These are phyloP conservation scores for Sporothrix euskadiensis DNA, from an alignment of 2,329 filamentous ascomycete species.

Conservation along the genomic window DNA sequence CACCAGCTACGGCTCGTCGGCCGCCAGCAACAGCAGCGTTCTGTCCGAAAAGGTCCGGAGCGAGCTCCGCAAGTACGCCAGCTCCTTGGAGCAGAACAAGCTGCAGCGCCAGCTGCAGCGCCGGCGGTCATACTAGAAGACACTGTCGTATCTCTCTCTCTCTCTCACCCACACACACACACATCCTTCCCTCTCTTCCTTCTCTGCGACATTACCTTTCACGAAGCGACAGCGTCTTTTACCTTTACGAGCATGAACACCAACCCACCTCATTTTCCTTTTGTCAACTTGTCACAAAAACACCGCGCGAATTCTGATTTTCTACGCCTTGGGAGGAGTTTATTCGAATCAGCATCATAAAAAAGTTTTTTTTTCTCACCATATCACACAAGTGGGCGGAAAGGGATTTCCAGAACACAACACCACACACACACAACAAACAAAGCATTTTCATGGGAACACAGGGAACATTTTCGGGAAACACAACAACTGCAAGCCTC, in stretches of 20 bases:
- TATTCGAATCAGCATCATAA: constrained; percentile 21
- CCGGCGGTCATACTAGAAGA: constrained; percentile 53
- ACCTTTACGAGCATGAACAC: constrained; percentile 13
- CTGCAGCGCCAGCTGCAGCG: constrained; percentile 61
- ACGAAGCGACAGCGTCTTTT: neutral
- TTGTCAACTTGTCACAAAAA: constrained; percentile 14
- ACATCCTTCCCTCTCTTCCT: neutral
- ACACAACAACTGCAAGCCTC: constrained; percentile 6
- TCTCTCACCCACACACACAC: neutral
- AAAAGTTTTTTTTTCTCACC: constrained; percentile 27
- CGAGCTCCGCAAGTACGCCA: constrained; percentile 82
- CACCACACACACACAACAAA: neutral
- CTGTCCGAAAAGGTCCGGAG: constrained; percentile 75
- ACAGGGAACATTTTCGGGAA: neutral
- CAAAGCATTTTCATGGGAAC: constrained; percentile 18
- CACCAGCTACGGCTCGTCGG: constrained; percentile 40
- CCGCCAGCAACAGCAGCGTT: constrained; percentile 49
- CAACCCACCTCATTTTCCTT: neutral
- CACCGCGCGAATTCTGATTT: neutral
- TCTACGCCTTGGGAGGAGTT: neutral
- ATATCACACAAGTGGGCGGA: neutral
- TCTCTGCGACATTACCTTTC: neutral
- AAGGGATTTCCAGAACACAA: constrained; percentile 15
- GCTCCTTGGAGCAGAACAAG: constrained; percentile 82
- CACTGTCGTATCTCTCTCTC: neutral